Evolutionary conservation across 2,329 filamentous ascomycete genomes (phyloP), one percentile per base, ranked within the genome.

Genomic region (Peltaster fructicola): DNA sequence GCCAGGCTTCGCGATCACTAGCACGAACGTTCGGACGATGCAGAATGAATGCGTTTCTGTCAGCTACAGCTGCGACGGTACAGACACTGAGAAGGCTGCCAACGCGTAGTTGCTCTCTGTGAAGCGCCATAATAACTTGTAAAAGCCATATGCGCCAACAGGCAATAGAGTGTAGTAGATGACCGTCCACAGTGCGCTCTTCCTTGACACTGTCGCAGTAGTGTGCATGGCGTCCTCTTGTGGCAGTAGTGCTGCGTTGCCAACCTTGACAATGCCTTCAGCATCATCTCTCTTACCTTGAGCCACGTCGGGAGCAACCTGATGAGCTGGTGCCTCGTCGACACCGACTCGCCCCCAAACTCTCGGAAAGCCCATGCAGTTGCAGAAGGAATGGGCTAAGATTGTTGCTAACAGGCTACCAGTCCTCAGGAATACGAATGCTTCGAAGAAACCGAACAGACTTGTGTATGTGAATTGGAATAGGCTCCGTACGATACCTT

Each of bases 401-500:
- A 85, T 72, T 15, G 75, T 75, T 8, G 77, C 73, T 19, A 73
- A 61, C 18, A 95, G 53, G 23, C 76, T 90, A 3, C 81, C 82
- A 0, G 82, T 90, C 17, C 85, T 72, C 11, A 98, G 47, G 43
- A 77, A 92, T 11, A 93, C 43, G 41, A 95, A 98, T 0, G 80
- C 82, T 4, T 78, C 84, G 51, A 88, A 92, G 51, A 81, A 82
- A 33, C 88, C 88, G 43, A 98, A 98, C 4, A 95, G 52, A 5
- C 80, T 84, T 0, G 88, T 98, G 52, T 91, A 98, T 4, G 65
- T 60, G 41, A 98, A 75, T 47, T 95, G 88, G 36, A 95, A 64
- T 7, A 82, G 36, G 2, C 80, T 81, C 24, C 80, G 71, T 14
- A 77, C 45, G 5, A 88, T 43, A 8, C 43, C 45, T 8, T 35